A percentile compares a stretch with the other conserved stretches of the same genome.
phyloP scores from a whole-genome alignment of 2,329 filamentous ascomycete species.

The Hypoxylon sp. region DNA sequence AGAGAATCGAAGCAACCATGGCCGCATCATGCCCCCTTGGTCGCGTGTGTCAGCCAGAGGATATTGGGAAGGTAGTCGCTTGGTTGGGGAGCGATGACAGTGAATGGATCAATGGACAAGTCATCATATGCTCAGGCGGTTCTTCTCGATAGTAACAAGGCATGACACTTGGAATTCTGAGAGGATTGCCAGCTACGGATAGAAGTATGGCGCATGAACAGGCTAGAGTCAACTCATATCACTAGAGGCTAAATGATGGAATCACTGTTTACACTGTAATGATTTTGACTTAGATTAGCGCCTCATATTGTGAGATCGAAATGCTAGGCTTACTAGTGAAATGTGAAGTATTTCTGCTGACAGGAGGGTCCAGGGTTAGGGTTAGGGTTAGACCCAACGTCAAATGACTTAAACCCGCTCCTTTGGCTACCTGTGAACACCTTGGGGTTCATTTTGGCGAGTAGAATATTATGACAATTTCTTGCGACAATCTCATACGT shows the following conservation, averaged over 20 bases:
- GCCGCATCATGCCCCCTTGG: constrained; percentile 16
- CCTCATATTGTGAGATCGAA: not conserved
- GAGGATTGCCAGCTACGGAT: not conserved
- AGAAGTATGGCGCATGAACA: not conserved
- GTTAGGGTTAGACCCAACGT: not conserved
- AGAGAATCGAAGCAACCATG: constrained; percentile 15
- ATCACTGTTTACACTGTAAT: not conserved
- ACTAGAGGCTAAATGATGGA: not conserved
- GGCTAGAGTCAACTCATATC: not conserved
- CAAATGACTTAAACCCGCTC: too few relatives aligned
- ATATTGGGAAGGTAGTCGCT: constrained; percentile 21
- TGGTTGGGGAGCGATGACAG: constrained; percentile 20
- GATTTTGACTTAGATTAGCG: not conserved
- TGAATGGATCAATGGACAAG: constrained; percentile 22
- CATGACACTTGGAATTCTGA: too few relatives aligned
- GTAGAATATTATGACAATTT: too few relatives aligned
- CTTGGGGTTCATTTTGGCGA: too few relatives aligned
- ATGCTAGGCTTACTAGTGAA: not conserved
- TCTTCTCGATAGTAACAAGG: constrained; percentile 10
- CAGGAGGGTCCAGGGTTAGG: not conserved
- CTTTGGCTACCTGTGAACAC: too few relatives aligned
- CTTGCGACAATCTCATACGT: too few relatives aligned
- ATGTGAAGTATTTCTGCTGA: not conserved
- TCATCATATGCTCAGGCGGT: constrained; percentile 20
- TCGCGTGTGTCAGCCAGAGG: constrained; percentile 11